These are phyloP conservation scores for Calonectria montana DNA, from an alignment of 2,329 filamentous ascomycete species.

Conservation along the genomic window DNA sequence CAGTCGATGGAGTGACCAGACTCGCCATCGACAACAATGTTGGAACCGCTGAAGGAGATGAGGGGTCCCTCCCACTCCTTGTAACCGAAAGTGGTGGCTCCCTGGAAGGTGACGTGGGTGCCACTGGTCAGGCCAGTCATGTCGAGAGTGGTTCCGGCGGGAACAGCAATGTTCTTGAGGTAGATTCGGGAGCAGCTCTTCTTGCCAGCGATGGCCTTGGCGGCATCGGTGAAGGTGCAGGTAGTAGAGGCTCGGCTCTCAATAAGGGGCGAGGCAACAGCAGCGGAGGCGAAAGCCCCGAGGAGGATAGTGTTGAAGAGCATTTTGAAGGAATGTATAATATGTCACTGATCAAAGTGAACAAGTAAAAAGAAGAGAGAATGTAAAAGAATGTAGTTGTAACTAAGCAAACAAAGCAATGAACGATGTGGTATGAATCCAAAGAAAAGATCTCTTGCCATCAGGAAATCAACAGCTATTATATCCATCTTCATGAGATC, in stretches of 20 bases:
- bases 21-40: constrained; percentile 64
- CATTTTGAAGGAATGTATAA: constrained; percentile 6
- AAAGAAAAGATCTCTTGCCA: background rate
- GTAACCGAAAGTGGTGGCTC: constrained; percentile 74
- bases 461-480: background rate
- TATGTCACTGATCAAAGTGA: background rate
- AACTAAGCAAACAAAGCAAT: background rate
- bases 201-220: constrained; percentile 60
- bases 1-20: constrained; percentile 63
- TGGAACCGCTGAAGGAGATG: constrained; percentile 68
- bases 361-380: background rate
- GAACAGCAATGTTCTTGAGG: constrained; percentile 65
- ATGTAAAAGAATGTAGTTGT: background rate
- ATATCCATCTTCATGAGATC: background rate
- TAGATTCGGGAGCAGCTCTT: constrained; percentile 64
- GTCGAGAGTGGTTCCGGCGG: constrained; percentile 68
- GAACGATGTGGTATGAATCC: background rate
- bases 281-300: constrained; percentile 40
- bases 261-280: constrained; percentile 34
- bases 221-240: constrained; percentile 67
- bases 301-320: constrained; percentile 37
- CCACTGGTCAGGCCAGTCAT: constrained; percentile 62
- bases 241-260: constrained; percentile 32
- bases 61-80: constrained; percentile 74
- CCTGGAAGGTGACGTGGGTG: constrained; percentile 70